Evolutionary conservation across 139 green algal species (phyloP), one percentile per base, ranked within the genome.

Genomic region (Chara braunii): DNA sequence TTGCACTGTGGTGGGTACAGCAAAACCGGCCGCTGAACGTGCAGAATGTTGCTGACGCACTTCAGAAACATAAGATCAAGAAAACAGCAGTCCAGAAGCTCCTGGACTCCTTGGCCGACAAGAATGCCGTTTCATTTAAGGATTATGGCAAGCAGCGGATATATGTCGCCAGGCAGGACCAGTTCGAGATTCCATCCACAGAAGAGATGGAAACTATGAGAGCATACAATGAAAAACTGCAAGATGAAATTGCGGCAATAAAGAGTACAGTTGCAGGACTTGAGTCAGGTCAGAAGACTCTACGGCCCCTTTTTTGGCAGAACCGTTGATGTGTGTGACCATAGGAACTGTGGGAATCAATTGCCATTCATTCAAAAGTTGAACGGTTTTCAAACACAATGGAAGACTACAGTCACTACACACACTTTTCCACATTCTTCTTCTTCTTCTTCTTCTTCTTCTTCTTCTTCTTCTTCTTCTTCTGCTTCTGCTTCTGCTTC

Each of bases 21-120:
- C 74, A 81, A 78, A 81, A 81, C 40, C 72, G 74, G 30, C 74
- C 74, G 33, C 24, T 81, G 36, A 81, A 81, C 61, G 71, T 52
- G 34, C 75, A 83, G 34, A 78, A 81, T 30, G 53, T 80, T n/a
- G 72, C 59, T 9, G 74, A 81, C 52, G 62, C 61, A 28, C 45
- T 81, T 11, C 63, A 79, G 29, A 78, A 42, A 12, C 36, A 68
- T 35, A 58, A 57, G 22, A 63, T 81, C 0, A 81, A 81, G 63
- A 81, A 81, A 36, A 78, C 63, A 1, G 24, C 55, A 14, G 72
- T 44, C 5, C 74, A 81, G 30, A 81, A 82, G 32, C 42, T 42
- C 29, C 74, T 81, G n/a, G 74, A 81, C 22, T 36, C 34, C 11
- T 26, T 75, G 11, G 56, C 31, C 8, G 59, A 66, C 30, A 14